These are phyloP conservation scores for Naganishia vaughanmartiniae DNA, from an alignment of 768 basidiomycete species.

Conservation along the genomic window DNA sequence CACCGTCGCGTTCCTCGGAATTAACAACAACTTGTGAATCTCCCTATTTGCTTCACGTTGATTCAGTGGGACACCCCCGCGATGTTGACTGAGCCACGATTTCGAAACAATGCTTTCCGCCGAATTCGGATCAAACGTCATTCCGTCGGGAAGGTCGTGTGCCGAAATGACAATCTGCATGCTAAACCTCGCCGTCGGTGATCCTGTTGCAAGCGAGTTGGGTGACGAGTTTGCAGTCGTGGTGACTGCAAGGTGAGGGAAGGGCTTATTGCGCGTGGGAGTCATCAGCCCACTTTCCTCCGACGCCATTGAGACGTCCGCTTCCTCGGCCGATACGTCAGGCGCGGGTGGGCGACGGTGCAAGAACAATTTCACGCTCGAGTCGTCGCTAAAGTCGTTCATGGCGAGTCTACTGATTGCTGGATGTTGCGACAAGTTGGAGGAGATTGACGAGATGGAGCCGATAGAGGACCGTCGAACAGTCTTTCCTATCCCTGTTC, in stretches of 20 bases:
- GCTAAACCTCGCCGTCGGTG: constrained; percentile 79
- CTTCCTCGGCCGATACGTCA: neutral
- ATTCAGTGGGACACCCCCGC: neutral
- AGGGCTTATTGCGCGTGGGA: constrained; percentile 19
- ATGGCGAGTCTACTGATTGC: constrained; percentile 90
- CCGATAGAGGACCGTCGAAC: constrained; percentile 91
- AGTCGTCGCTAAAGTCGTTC: constrained; percentile 98
- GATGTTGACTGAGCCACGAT: constrained; percentile 38
- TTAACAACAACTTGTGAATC: constrained; percentile 73
- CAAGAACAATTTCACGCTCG: constrained; percentile 92
- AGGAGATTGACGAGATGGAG: constrained; percentile 88
- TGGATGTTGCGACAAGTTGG: constrained; percentile 88
- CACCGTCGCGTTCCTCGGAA: constrained; percentile 92
- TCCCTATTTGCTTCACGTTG: constrained; percentile 56
- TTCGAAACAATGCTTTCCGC: constrained; percentile 84
- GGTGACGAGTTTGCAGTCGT: neutral
- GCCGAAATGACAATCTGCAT: constrained; percentile 83
- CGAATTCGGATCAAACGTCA: constrained; percentile 87
- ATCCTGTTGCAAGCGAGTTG: constrained; percentile 56
- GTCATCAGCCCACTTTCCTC: neutral
- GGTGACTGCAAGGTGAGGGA: neutral
- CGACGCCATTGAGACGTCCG: neutral
- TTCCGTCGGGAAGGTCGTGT: constrained; percentile 86
- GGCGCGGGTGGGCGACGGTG: constrained; percentile 53
- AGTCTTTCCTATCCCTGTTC: constrained; percentile 52